These are phyloP conservation scores for Diaporthe sp. DNA, from an alignment of 2,329 filamentous ascomycete species.

Conservation along the genomic window DNA sequence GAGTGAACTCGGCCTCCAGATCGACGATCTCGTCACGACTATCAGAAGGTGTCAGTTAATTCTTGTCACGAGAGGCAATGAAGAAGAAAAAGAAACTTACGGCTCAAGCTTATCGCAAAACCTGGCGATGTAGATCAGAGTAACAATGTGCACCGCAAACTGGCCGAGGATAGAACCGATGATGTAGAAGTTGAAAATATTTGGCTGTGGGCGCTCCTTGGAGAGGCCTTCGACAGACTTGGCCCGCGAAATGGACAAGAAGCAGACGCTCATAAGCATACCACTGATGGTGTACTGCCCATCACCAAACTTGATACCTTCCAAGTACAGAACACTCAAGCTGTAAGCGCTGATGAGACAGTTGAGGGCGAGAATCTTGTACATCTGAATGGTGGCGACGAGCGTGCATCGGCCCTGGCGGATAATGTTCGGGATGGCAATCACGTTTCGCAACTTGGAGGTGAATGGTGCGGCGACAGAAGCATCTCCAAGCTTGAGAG, in stretches of 20 bases:
- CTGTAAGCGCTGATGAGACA: conserved; percentile 98
- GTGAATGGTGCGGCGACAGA: conserved; percentile 98
- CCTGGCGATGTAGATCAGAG: conserved; percentile 92
- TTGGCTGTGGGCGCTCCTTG: conserved; percentile 96
- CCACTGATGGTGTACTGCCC: conserved; percentile 98
- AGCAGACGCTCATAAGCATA: conserved; percentile 99
- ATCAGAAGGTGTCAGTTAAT: conserved; percentile 44
- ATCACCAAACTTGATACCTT: conserved; percentile 99
- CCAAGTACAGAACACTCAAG: conserved; percentile 93
- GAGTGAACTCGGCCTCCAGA: conserved; percentile 93
- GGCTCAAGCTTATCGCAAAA: conserved; percentile 89
- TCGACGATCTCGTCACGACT: conserved; percentile 76
- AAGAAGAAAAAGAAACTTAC: conserved; percentile 74
- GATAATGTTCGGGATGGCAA: conserved; percentile 98
- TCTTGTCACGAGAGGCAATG: background rate
- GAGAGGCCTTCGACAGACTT: conserved; percentile 95
- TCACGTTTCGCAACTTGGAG: conserved; percentile 95
- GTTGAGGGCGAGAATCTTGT: conserved; percentile 98
- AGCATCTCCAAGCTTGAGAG: conserved; percentile 96
- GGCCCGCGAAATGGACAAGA: conserved; percentile 97
- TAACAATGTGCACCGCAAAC: conserved; percentile 95
- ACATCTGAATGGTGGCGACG: conserved; percentile 99
- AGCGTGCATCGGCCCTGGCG: conserved; percentile 97
- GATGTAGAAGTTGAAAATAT: conserved; percentile 99
- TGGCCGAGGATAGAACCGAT: conserved; percentile 97